Percentiles rank a stretch among this genome's conserved stretches.
Evolutionary conservation across 768 basidiomycete species (phyloP).

Genomic region (Lactifluus volemus): DNA sequence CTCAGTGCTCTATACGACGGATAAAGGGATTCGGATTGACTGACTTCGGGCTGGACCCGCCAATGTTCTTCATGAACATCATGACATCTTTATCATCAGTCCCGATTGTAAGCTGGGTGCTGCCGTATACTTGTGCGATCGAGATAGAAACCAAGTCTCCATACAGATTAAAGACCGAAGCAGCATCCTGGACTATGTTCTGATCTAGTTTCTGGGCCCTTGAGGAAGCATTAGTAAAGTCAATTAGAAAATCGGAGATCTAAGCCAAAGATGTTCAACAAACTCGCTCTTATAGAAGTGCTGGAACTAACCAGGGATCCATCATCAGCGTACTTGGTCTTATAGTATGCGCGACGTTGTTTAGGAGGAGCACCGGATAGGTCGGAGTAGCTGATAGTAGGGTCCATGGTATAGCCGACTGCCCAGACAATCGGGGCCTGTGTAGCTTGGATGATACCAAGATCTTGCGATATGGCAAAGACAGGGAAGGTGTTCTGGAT

Average conservation of each 20-base stretch:
- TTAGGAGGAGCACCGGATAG: slow-evolving; percentile 33
- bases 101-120: slow-evolving; percentile 47
- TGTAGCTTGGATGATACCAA: slow-evolving; percentile 22
- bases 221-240: slow-evolving; percentile 38
- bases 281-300: not conserved
- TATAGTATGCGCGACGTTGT: slow-evolving; percentile 36
- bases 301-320: slow-evolving; percentile 21
- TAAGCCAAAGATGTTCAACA: slow-evolving; percentile 18
- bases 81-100: slow-evolving; percentile 39
- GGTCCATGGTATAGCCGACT: slow-evolving; percentile 24
- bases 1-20: not conserved
- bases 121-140: slow-evolving; percentile 44
- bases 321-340: slow-evolving; percentile 27
- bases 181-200: slow-evolving; percentile 38
- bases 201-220: slow-evolving; percentile 41
- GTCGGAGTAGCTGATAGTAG: slow-evolving; percentile 24
- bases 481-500: slow-evolving; percentile 19
- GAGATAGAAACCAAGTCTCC: slow-evolving; percentile 43
- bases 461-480: slow-evolving; percentile 23
- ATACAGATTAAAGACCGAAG: slow-evolving; percentile 41
- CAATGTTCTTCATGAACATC: slow-evolving; percentile 38
- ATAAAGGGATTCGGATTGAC: not conserved
- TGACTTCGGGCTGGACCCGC: slow-evolving; percentile 30
- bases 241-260: slow-evolving; percentile 36
- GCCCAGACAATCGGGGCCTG: slow-evolving; percentile 23